These are phyloP conservation scores for Musa balbisiana DNA, from an alignment of 202 grass and related monocot species.

Conservation along the genomic window DNA sequence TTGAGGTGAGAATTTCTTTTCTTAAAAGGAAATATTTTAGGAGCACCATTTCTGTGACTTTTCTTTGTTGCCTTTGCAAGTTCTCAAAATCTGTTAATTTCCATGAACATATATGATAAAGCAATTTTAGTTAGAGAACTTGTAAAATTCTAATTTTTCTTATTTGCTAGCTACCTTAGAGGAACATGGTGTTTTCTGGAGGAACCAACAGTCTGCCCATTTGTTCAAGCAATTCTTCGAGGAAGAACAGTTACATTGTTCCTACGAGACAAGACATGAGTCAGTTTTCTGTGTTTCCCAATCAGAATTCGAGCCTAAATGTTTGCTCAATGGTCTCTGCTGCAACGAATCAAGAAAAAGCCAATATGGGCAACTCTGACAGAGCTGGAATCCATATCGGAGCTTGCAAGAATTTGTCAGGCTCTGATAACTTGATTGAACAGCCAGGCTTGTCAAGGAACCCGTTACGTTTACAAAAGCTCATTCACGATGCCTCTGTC, in stretches of 20 bases:
- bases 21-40: no score
- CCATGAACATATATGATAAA: background rate
- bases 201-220: background rate
- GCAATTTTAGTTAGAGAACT: background rate
- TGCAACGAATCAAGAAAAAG: background rate
- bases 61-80: background rate
- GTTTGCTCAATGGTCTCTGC: background rate
- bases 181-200: background rate
- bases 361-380: background rate
- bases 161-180: background rate
- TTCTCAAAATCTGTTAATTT: background rate
- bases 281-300: background rate
- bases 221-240: background rate
- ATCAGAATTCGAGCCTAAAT: background rate
- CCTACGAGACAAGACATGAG: background rate
- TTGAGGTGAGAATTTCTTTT: no score
- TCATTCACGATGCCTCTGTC: background rate
- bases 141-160: background rate
- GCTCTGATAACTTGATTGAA: background rate
- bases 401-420: background rate
- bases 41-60: no score
- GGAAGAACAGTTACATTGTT: background rate
- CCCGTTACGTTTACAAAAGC: slow-evolving; percentile 8
- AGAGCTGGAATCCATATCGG: background rate
- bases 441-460: background rate